These are phyloP conservation scores for Pleurotus platypus DNA, from an alignment of 768 basidiomycete species.

Conservation along the genomic window DNA sequence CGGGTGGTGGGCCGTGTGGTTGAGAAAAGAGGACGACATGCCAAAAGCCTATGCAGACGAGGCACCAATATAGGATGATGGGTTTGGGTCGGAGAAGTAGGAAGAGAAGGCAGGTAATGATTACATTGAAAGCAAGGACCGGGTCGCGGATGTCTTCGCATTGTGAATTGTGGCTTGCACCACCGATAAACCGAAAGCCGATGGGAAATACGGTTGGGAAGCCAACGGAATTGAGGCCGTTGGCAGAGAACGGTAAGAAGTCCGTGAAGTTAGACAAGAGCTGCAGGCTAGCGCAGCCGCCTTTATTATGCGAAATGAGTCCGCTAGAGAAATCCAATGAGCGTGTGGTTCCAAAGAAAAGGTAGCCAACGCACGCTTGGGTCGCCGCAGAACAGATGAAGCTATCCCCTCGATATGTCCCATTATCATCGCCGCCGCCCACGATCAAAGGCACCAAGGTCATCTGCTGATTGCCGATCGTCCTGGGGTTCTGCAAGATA, in stretches of 20 bases:
- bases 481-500: constrained; percentile 68
- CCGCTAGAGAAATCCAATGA: constrained; percentile 40
- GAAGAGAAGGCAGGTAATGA: constrained; percentile 65
- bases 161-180: constrained; percentile 42
- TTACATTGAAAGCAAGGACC: constrained; percentile 71
- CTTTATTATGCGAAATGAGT: constrained; percentile 54
- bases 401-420: constrained; percentile 78
- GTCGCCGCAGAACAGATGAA: constrained; percentile 84
- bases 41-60: constrained; percentile 87
- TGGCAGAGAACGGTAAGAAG: constrained; percentile 53
- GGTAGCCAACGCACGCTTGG: constrained; percentile 57
- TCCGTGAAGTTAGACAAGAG: constrained; percentile 72
- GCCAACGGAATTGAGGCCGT: constrained; percentile 67
- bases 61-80: constrained; percentile 67
- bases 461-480: constrained; percentile 63
- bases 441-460: constrained; percentile 74
- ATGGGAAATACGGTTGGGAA: constrained; percentile 77
- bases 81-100: constrained; percentile 69
- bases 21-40: constrained; percentile 80
- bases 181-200: constrained; percentile 55
- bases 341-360: constrained; percentile 1
- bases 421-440: constrained; percentile 73
- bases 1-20: constrained; percentile 62
- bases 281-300: constrained; percentile 74
- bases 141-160: constrained; percentile 69